phyloP scores from a whole-genome alignment of 352 stramenopile species.

The Globisporangium takayamanum region DNA sequence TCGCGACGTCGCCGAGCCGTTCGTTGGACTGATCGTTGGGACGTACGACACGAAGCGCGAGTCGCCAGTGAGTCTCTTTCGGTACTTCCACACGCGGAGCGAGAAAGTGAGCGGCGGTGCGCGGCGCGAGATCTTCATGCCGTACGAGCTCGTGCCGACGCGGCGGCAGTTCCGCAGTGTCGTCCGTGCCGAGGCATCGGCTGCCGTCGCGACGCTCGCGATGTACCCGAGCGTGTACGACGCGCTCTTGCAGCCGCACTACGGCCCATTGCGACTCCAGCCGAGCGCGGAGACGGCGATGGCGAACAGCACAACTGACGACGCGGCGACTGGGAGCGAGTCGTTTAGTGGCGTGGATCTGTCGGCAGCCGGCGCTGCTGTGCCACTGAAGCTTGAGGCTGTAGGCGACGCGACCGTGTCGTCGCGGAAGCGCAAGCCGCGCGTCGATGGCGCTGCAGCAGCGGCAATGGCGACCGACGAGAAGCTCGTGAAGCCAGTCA shows the following conservation, averaged over 20 bases:
- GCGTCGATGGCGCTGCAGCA: slow-evolving; percentile 9
- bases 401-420: neutral
- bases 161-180: slow-evolving; percentile 46
- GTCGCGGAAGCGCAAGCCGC: slow-evolving; percentile 37
- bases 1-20: slow-evolving; percentile 60
- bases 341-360: too few species aligned
- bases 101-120: slow-evolving; percentile 62
- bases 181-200: slow-evolving; percentile 33
- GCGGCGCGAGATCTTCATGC: slow-evolving; percentile 50
- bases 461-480: slow-evolving; percentile 4
- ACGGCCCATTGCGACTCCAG: neutral
- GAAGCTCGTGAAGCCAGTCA: slow-evolving; percentile 22
- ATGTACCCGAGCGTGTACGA: slow-evolving; percentile 41
- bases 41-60: slow-evolving; percentile 87
- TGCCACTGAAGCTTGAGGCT: neutral
- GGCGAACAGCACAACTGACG: neutral
- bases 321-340: too few species aligned
- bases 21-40: slow-evolving; percentile 92
- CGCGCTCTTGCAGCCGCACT: slow-evolving; percentile 4
- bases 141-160: slow-evolving; percentile 57
- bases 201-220: slow-evolving; percentile 19
- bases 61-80: slow-evolving; percentile 71
- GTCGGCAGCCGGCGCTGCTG: too few species aligned
- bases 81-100: slow-evolving; percentile 72
- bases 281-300: neutral